These are phyloP conservation scores for Colletotrichum euphorbiae DNA, from an alignment of 2,329 filamentous ascomycete species.

Conservation along the genomic window DNA sequence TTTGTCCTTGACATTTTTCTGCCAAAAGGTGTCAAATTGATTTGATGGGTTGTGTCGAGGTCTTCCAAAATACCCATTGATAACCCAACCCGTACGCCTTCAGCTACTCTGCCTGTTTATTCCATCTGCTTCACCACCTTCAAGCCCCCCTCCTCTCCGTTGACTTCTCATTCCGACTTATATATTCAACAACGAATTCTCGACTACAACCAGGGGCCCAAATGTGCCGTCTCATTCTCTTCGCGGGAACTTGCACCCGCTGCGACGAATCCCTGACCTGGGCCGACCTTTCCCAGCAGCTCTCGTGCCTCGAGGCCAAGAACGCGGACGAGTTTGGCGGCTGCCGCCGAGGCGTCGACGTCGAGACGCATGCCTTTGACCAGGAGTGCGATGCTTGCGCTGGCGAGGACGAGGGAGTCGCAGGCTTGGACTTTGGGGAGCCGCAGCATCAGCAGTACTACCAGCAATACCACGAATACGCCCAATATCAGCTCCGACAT, in stretches of 20 bases:
- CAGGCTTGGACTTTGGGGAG: slow-evolving; percentile 51
- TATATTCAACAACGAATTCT: neutral
- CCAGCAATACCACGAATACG: slow-evolving; percentile 14
- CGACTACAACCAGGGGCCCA: slow-evolving; percentile 9
- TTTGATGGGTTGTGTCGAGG: neutral
- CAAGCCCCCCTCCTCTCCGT: neutral
- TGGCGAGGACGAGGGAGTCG: slow-evolving; percentile 57
- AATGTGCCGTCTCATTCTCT: slow-evolving; percentile 62
- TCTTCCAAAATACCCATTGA: neutral
- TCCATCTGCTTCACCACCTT: neutral
- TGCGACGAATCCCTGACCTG: slow-evolving; percentile 56
- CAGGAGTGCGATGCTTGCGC: slow-evolving; percentile 60
- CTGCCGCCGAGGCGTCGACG: slow-evolving; percentile 54
- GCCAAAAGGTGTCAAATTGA: neutral
- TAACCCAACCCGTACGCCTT: neutral
- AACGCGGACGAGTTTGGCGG: slow-evolving; percentile 59
- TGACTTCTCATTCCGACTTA: neutral
- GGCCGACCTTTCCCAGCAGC: slow-evolving; percentile 58
- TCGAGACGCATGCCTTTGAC: slow-evolving; percentile 59
- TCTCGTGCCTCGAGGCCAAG: slow-evolving; percentile 62
- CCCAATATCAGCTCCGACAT: slow-evolving; percentile 14
- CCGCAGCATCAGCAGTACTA: slow-evolving; percentile 11
- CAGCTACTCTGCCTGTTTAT: no score
- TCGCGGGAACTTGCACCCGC: slow-evolving; percentile 56
- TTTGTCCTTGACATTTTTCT: neutral